These are phyloP conservation scores for Phyllosticta ampelicida DNA, from an alignment of 2,329 filamentous ascomycete genomes.

Conservation along the genomic window DNA sequence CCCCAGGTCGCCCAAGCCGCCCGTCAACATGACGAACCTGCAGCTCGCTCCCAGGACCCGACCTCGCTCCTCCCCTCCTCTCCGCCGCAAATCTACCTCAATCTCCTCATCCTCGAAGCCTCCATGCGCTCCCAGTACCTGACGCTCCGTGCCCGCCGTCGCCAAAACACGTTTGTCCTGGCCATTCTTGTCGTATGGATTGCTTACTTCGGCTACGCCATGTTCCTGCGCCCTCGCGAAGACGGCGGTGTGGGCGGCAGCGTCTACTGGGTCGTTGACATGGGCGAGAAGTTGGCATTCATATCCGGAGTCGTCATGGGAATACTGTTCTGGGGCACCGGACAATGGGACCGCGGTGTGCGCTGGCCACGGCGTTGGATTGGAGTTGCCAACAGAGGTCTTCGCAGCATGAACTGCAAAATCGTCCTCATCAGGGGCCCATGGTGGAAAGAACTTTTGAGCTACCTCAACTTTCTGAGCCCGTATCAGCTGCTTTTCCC, in stretches of 20 bases:
- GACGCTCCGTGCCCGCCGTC: conserved; percentile 72
- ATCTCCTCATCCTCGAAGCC: conserved; percentile 91
- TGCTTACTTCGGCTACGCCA: conserved; percentile 71
- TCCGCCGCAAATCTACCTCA: conserved; percentile 94
- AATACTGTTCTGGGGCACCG: conserved; percentile 82
- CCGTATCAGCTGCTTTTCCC: conserved; percentile 64
- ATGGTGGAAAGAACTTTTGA: conserved; percentile 69
- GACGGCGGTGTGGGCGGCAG: conserved; percentile 89
- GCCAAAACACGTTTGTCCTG: conserved; percentile 90
- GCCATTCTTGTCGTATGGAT: conserved; percentile 72
- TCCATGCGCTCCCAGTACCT: conserved; percentile 89
- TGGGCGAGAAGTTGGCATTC: conserved; percentile 79
- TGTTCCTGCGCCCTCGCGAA: conserved; percentile 92
- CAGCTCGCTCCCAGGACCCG: conserved; percentile 49
- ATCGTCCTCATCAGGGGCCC: conserved; percentile 77
- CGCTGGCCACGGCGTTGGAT: conserved; percentile 92
- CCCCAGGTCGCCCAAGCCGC: conserved; percentile 30
- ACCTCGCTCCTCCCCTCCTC: conserved; percentile 76
- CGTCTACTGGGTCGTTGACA: conserved; percentile 93
- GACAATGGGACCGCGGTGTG: conserved; percentile 91
- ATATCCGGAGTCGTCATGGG: conserved; percentile 83
- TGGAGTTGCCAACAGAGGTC: conserved; percentile 73
- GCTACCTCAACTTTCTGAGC: conserved; percentile 64
- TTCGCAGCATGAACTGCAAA: conserved; percentile 92
- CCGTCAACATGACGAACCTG: conserved; percentile 18